Base-by-base conservation (phyloP, 2,329 filamentous ascomycete genomes). In the Scytalidium sp. region DNA sequence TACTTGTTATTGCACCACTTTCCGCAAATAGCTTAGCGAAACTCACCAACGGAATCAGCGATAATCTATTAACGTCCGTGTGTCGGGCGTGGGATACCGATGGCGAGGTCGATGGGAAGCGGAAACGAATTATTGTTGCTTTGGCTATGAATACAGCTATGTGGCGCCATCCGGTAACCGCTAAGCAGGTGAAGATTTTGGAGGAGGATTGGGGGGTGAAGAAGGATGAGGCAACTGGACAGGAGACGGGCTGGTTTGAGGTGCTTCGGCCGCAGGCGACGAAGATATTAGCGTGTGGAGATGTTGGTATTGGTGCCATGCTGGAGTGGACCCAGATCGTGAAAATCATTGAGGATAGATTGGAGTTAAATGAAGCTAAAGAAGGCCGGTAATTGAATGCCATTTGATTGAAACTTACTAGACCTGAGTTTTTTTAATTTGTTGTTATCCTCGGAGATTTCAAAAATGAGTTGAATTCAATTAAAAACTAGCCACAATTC, bases 61-160 rank as follows among this genome's bases (percentile, higher is more conserved):
- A 96, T 61, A 86, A 87, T 50, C 72, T 97, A 6, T 67, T 97
- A 4, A 86, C 83, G 13, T 77, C 72, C 43, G 86, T 94, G 0
- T 78, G 94, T 32, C 76, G 93, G 19, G 93, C 93, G 0, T 99
- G 93, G 94, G 93, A 97, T 68, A 85, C 84, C 0, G 59, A 56
- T 21, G 57, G 57, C 1, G 40, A 47, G 25, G 50, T 60, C 29
- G 57, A 52, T 19, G 25, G 64, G 5, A 67, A 64, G 46, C 81
- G 76, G 66, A 86, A 85, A 67, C 80, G 75, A 55, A 90, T 96
- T 29, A 61, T 94, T 2, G 87, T 93, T 0, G 88, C 88, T 2
- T 85, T 86, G 1, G 84, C 87, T 23, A 96, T 96, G 90, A 96
- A 97, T 66, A 90, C 83, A 20, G 84, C 85, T 3, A 96, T 96